Evolutionary conservation across 257 asterid species (phyloP), one percentile per base, ranked within the genome.

Genomic region (Jaltomata sinuosa): DNA sequence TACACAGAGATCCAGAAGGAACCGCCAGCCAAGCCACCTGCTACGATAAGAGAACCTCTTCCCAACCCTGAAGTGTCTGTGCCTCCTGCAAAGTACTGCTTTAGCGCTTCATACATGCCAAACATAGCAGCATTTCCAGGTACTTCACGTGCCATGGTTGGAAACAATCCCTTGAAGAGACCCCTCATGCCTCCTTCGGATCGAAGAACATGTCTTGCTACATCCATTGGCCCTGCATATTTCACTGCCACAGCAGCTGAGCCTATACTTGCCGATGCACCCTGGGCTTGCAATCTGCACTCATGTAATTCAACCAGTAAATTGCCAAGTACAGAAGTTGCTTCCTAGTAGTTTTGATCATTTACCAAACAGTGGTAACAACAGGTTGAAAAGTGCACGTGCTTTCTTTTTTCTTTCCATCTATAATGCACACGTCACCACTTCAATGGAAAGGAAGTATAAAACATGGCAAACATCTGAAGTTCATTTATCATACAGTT

Each of bases 71-170:
- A 91, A 31, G 96, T 93, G 91, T 94, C 98, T 11, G 85, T 84
- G 47, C 97, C 97, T 16, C 94, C 98, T 0, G 97, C 94, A 11
- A 95, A 85, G 77, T 84, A 87, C 88, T 92, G 97, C 89, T 93
- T 95, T 16, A 89, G 42, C 12, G 91, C 96, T 87, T 95, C 98
- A 18, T 93, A 93, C 32, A 91, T 95, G 12, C 98, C 98, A 31
- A 95, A 95, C 98, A 95, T 92, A 5, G 91, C 92, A 55, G 97
- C 98, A 21, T 94, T 95, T 36, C 98, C 98, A 0, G 98, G 98
- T 21, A 95, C 87, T 89, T 95, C 98, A 19, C 98, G 96, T 15
- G 95, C 96, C 87, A 94, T 59, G 7, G 97, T 94, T 19, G 97
- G 98, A 61, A 84, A 81, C 85, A 95, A 64, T 8, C 98, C 98